Conservation (phyloP, 768 basidiomycete species). For the Hygrocybe coccinea region DNA sequence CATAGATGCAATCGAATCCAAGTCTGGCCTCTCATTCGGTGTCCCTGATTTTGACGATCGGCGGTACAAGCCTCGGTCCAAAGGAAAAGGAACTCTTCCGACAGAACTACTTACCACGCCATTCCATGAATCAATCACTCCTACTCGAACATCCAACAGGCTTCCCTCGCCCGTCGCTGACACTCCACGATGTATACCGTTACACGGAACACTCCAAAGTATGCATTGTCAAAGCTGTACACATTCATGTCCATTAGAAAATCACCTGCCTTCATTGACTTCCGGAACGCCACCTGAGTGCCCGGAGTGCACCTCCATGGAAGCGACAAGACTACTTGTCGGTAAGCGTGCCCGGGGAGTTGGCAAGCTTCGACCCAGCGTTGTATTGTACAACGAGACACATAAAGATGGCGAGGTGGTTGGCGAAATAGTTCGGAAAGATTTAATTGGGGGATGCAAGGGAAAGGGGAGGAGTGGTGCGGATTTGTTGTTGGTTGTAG, state of each 20-base stretch:
- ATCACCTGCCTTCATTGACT: slow-evolving; percentile 55
- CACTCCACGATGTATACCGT: slow-evolving; percentile 78
- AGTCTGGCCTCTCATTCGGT: slow-evolving; percentile 85
- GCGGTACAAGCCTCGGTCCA: slow-evolving; percentile 50
- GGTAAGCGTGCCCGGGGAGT: slow-evolving; percentile 78
- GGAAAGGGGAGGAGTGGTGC: slow-evolving; percentile 68
- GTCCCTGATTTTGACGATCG: slow-evolving; percentile 63
- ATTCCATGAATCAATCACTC: background rate
- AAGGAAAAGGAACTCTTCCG: slow-evolving; percentile 29
- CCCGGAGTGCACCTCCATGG: slow-evolving; percentile 69
- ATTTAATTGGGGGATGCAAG: slow-evolving; percentile 66
- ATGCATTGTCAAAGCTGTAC: slow-evolving; percentile 82
- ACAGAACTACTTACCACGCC: background rate
- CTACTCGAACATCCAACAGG: slow-evolving; percentile 24
- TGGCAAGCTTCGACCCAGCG: slow-evolving; percentile 77
- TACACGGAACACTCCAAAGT: slow-evolving; percentile 79
- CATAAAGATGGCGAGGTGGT: slow-evolving; percentile 86
- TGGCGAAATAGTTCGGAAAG: slow-evolving; percentile 76
- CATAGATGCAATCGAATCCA: slow-evolving; percentile 83
- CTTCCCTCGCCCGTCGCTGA: slow-evolving; percentile 51
- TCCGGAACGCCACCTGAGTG: slow-evolving; percentile 67
- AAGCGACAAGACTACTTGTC: slow-evolving; percentile 62
- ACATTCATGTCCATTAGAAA: slow-evolving; percentile 59
- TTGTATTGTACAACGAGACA: slow-evolving; percentile 85
- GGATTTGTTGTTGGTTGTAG: slow-evolving; percentile 83